Evolutionary conservation across 352 stramenopile genomes (phyloP), one percentile per base, ranked within the genome.

Genomic region (Globisporangium takayamanum): DNA sequence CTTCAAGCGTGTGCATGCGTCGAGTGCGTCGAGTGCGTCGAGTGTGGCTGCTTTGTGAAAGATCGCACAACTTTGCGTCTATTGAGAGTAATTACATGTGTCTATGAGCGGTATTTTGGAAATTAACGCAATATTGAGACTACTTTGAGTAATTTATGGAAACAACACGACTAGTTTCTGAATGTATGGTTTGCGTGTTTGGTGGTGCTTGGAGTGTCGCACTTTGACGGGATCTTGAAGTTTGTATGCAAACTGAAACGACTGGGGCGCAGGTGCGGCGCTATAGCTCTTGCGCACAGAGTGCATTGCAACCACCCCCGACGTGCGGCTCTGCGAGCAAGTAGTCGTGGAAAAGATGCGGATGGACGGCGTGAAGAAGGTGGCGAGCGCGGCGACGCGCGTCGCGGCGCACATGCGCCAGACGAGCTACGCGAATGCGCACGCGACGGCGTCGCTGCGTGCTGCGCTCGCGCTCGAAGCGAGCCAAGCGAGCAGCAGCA

Each of bases 341-440:
- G 59, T 59, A 76, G 70, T 72, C 57, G 68, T 63, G 66, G 55
- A 68, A 62, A 73, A 67, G 68, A 85, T 85, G 76, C 76, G 73
- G 46, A 68, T 85, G 44, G 73, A 85, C 64, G 65, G 73, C 57
- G 67, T 74, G 63, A 68, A 60, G 52, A 80, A 71, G 63, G 62
- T 66, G 50, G 60, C 67, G 46, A 68, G 72, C 53, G 70, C 68
- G 30, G 76, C 74, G 28, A 58, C 66, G 73, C 69, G 67, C 66
- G 70, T 75, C 59, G 71, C 74, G 45, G 55, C 70, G 55, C 63
- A 76, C 26, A 67, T 50, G 47, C 62, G 67, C 18, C 55, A 61
- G 30, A 53, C 70, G 30, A 53, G 73, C 53, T 70, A 73, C 51
- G 64, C 57, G 20, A 28, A 54, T 22, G 68, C 68, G 45, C 66